Percentiles rank a stretch among this genome's conserved stretches.
Evolutionary conservation across 192 early-diverging fungal genomes (phyloP).

Genomic region (Dissophora globulifera): DNA sequence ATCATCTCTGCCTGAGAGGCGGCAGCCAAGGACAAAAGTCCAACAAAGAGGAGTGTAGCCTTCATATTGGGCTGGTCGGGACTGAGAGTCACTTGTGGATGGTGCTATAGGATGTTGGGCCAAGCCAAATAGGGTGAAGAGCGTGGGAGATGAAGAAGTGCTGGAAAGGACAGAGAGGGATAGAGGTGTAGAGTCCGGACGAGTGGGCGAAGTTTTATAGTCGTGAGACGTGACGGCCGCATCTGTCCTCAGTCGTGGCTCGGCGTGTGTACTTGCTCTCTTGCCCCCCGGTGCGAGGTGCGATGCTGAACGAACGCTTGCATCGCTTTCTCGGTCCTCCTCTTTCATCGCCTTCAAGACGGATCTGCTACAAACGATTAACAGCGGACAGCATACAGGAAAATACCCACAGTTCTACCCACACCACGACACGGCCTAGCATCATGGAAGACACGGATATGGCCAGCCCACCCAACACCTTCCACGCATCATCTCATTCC

Average conservation of each 20-base stretch:
- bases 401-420: background rate
- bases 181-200: too few relatives aligned
- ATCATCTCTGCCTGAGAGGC: slow-evolving; percentile 35
- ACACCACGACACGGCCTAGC: too few relatives aligned
- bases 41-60: slow-evolving; percentile 16
- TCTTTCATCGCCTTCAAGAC: background rate
- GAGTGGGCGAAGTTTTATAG: background rate
- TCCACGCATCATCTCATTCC: background rate
- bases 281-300: too few relatives aligned
- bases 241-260: too few relatives aligned
- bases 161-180: too few relatives aligned
- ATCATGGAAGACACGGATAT: slow-evolving; percentile 45
- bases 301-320: background rate
- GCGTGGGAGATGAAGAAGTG: too few relatives aligned
- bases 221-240: background rate
- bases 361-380: background rate
- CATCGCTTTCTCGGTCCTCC: background rate
- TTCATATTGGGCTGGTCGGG: too few relatives aligned
- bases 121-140: too few relatives aligned
- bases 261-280: too few relatives aligned
- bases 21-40: slow-evolving; percentile 46
- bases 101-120: too few relatives aligned
- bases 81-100: too few relatives aligned
- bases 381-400: background rate
- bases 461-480: slow-evolving; percentile 36